These are phyloP conservation scores for Pythium oligandrum DNA, from an alignment of 352 stramenopile genomes.

Conservation along the genomic window DNA sequence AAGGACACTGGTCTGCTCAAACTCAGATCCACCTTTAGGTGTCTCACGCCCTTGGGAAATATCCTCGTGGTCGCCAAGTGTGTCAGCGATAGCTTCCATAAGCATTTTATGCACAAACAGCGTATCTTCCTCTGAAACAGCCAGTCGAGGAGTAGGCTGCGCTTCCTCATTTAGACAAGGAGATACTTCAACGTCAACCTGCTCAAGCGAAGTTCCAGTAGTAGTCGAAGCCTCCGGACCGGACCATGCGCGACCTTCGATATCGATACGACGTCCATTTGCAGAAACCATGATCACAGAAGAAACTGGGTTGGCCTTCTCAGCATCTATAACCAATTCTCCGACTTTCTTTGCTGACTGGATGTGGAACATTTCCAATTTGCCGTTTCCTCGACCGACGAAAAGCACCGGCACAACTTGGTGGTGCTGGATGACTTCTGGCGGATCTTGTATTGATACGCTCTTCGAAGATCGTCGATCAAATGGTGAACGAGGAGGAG, in stretches of 20 bases:
- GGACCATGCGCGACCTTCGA: conserved; percentile 34
- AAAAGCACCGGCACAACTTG: conserved; percentile 63
- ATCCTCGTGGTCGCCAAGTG: not conserved
- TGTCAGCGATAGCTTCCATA: conserved; percentile 5
- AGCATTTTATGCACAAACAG: conserved; percentile 13
- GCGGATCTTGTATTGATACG: conserved; percentile 5
- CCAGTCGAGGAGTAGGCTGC: not conserved
- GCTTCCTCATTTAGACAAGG: too few relatives aligned
- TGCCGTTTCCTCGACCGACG: conserved; percentile 58
- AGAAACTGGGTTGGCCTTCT: conserved; percentile 36
- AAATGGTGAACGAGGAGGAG: conserved; percentile 2
- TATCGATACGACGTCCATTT: conserved; percentile 35
- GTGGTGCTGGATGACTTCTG: conserved; percentile 29
- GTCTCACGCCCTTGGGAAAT: too few relatives aligned
- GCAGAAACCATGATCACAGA: conserved; percentile 62
- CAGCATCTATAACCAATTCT: conserved; percentile 45
- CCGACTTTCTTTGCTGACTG: conserved; percentile 63
- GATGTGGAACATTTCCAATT: conserved; percentile 73
- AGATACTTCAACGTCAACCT: not conserved
- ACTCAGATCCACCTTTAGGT: not conserved
- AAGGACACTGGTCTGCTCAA: conserved; percentile 20
- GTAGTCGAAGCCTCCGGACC: not conserved
- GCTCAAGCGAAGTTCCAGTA: not conserved
- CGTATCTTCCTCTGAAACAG: conserved; percentile 3
- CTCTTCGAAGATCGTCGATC: conserved; percentile 12